phyloP scores from a whole-genome alignment of 352 stramenopile genomes.

The Pythium pyrilobum region DNA sequence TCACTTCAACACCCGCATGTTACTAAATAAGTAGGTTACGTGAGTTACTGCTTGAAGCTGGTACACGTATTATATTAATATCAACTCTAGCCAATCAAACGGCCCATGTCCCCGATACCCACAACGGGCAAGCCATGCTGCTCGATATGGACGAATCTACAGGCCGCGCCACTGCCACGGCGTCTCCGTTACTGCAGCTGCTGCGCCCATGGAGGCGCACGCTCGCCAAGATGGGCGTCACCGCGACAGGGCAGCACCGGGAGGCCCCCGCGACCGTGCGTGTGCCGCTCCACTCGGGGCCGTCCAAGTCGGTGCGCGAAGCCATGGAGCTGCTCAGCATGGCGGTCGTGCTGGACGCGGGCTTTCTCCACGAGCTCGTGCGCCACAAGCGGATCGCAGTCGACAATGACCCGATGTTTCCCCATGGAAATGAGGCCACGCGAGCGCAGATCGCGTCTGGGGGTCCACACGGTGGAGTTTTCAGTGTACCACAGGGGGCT shows the following conservation, averaged over 20 bases:
- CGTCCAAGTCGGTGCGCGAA: not conserved
- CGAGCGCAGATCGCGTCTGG: not conserved
- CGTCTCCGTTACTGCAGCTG: too few species aligned
- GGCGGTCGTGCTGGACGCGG: not conserved
- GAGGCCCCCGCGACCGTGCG: too few species aligned
- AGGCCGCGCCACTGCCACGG: too few species aligned
- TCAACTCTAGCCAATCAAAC: too few species aligned
- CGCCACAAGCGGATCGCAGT: not conserved
- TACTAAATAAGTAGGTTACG: too few species aligned
- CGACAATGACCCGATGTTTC: too few species aligned
- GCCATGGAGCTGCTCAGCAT: not conserved
- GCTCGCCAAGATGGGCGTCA: not conserved
- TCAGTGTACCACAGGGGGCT: not conserved
- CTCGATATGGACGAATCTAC: too few species aligned
- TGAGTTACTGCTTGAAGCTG: too few species aligned
- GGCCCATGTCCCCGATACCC: too few species aligned
- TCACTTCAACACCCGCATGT: too few species aligned
- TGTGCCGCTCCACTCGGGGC: not conserved
- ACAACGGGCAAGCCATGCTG: too few species aligned
- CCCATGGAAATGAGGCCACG: not conserved
- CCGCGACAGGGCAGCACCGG: not conserved
- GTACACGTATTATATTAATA: too few species aligned
- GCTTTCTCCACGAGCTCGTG: not conserved
- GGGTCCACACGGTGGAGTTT: not conserved
- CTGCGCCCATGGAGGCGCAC: not conserved